phyloP scores from a whole-genome alignment of 2,329 filamentous ascomycete genomes.

The Fusarium falciforme region DNA sequence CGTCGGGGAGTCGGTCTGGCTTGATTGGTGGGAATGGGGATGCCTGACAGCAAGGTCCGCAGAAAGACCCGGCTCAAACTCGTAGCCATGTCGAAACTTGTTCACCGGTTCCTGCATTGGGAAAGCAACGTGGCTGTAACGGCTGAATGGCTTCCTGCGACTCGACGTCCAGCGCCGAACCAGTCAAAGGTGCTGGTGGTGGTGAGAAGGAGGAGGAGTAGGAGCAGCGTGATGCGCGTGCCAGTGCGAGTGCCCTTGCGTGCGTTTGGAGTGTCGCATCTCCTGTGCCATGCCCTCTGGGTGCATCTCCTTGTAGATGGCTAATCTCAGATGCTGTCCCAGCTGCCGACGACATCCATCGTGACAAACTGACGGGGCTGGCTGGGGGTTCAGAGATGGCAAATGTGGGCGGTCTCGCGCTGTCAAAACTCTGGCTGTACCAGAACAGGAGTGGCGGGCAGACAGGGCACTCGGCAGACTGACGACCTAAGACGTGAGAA shows the following conservation, averaged over 20 bases:
- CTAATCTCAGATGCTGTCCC: background rate
- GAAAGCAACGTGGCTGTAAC: slow-evolving; percentile 44
- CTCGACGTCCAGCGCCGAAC: background rate
- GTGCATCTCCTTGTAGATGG: background rate
- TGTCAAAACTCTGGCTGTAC: background rate
- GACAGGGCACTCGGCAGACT: background rate
- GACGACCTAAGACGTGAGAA: slow-evolving; percentile 5
- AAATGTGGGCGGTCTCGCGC: background rate
- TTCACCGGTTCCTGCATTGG: slow-evolving; percentile 50
- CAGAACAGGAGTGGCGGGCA: slow-evolving; percentile 4
- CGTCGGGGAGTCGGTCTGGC: background rate
- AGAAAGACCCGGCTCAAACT: slow-evolving; percentile 35
- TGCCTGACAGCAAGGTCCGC: slow-evolving; percentile 28
- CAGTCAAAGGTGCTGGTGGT: background rate
- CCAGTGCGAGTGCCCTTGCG: background rate
- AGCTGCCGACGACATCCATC: slow-evolving; percentile 5
- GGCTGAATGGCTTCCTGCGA: slow-evolving; percentile 20
- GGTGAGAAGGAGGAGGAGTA: background rate
- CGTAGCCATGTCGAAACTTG: slow-evolving; percentile 37
- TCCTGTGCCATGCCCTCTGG: background rate
- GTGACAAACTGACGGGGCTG: background rate
- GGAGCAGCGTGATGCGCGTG: background rate
- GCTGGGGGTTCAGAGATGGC: background rate
- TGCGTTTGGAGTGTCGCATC: background rate
- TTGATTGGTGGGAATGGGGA: slow-evolving; percentile 39